These are phyloP conservation scores for Sphaerulina vaccinii DNA, from an alignment of 2,329 filamentous ascomycete species.

Conservation along the genomic window DNA sequence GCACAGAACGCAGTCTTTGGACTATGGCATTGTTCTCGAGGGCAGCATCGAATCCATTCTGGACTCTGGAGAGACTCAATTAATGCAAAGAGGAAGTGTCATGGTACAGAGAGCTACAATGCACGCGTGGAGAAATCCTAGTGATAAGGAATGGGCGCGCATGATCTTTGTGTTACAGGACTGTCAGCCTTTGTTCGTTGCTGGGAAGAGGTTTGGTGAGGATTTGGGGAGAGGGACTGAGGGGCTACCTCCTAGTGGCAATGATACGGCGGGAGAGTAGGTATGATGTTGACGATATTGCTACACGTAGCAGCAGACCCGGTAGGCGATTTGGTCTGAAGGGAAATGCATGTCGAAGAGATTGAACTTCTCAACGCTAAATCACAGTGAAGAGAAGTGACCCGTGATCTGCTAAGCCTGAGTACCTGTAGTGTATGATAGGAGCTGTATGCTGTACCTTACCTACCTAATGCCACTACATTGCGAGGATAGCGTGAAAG, in stretches of 20 bases:
- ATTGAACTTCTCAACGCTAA: too few species aligned
- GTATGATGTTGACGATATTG: too few species aligned
- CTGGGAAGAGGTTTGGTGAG: conserved; percentile 33
- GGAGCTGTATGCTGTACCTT: too few species aligned
- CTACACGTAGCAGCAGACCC: too few species aligned
- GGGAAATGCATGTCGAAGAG: too few species aligned
- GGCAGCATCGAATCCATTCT: conserved; percentile 37
- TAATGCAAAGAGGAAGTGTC: conserved; percentile 39
- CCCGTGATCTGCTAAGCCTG: too few species aligned
- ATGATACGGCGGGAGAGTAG: too few species aligned
- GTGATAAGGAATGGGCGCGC: conserved; percentile 34
- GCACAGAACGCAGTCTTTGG: conserved; percentile 39
- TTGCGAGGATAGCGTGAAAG: too few species aligned
- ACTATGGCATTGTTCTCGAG: conserved; percentile 41
- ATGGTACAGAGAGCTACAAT: conserved; percentile 43
- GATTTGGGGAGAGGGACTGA: conserved; percentile 30
- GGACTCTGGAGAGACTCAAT: conserved; percentile 36
- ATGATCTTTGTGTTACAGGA: conserved; percentile 40
- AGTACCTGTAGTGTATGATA: too few species aligned
- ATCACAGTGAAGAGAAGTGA: too few species aligned
- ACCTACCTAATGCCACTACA: too few species aligned
- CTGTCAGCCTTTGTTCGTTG: conserved; percentile 32
- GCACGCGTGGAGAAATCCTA: conserved; percentile 39
- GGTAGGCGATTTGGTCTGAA: too few species aligned
- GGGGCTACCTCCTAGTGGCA: conserved; percentile 21